A percentile compares a stretch with the other conserved stretches of the same genome.
These are phyloP conservation scores for Purpureocillium lavendulum DNA, from an alignment of 2,329 filamentous ascomycete species.

Conservation along the genomic window DNA sequence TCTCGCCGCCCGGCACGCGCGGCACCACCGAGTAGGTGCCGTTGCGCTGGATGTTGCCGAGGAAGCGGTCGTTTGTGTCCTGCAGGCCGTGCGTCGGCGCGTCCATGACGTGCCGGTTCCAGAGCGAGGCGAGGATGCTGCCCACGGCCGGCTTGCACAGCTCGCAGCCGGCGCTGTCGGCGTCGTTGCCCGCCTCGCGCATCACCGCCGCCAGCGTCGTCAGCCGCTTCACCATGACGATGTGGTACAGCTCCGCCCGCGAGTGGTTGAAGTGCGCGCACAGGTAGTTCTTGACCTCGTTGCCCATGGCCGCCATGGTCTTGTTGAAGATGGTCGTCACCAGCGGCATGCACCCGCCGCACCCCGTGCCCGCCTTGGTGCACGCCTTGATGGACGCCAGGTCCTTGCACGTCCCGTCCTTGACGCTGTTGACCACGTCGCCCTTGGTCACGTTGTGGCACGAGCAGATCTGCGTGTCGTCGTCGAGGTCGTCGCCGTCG, in stretches of 20 bases:
- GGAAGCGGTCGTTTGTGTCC: conserved; percentile 82
- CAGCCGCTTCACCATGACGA: conserved; percentile 73
- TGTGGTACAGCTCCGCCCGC: conserved; percentile 82
- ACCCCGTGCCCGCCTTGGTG: conserved; percentile 87
- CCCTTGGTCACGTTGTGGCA: conserved; percentile 90
- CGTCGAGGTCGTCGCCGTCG: conserved; percentile 67
- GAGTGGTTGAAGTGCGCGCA: conserved; percentile 80
- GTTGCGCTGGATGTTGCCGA: conserved; percentile 86
- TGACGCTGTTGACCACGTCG: conserved; percentile 63
- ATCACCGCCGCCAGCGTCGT: conserved; percentile 69
- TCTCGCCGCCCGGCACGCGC: conserved; percentile 75
- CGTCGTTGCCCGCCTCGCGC: conserved; percentile 65
- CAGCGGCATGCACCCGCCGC: conserved; percentile 82
- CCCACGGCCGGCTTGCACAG: conserved; percentile 76
- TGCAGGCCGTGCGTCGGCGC: conserved; percentile 64
- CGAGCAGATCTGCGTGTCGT: conserved; percentile 84
- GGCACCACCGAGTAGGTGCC: conserved; percentile 87
- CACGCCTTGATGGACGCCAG: conserved; percentile 78
- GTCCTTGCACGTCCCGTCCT: conserved; percentile 72
- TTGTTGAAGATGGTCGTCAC: conserved; percentile 87
- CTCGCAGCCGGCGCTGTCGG: conserved; percentile 72
- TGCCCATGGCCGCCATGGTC: conserved; percentile 75
- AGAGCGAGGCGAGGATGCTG: conserved; percentile 73
- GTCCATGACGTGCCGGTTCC: conserved; percentile 77
- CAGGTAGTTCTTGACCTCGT: conserved; percentile 79